Percentiles rank a stretch among this genome's conserved stretches.
Conservation (phyloP, 441 rosid genomes). For the Erodium trifolium region DNA sequence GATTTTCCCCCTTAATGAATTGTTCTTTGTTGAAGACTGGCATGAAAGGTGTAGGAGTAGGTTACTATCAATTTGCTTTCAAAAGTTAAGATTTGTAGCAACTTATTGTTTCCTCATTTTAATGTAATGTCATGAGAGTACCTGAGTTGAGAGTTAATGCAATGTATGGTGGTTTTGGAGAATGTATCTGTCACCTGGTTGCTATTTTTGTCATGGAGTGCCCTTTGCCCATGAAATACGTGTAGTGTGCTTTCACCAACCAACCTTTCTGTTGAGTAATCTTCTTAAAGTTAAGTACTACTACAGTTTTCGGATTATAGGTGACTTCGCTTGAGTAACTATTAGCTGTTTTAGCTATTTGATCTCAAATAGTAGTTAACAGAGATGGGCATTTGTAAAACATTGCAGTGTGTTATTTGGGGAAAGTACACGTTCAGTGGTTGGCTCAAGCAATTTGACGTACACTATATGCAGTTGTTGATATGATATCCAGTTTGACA, state of each 20-base stretch:
- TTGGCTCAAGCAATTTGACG: constrained; percentile 5
- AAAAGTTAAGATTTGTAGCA: not conserved
- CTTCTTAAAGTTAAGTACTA: not conserved
- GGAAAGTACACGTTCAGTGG: not conserved
- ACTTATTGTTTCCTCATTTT: not conserved
- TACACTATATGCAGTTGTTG: not conserved
- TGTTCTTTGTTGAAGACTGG: too few species aligned
- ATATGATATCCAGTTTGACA: not conserved
- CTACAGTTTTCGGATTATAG: not conserved
- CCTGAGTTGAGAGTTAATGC: not conserved
- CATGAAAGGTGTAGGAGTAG: not conserved
- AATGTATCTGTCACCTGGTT: not conserved
- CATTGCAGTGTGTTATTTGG: not conserved
- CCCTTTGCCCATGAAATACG: not conserved
- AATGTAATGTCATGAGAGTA: not conserved
- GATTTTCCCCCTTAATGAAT: too few species aligned
- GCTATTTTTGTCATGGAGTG: not conserved
- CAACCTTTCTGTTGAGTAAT: too few species aligned
- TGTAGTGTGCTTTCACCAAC: not conserved
- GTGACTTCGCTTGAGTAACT: not conserved
- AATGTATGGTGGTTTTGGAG: not conserved
- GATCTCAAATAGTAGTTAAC: not conserved
- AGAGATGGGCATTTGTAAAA: not conserved
- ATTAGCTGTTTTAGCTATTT: not conserved
- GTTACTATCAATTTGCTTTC: not conserved